Evolutionary conservation across 257 asterid genomes (phyloP).

Genomic region (Jacaranda mimosifolia): DNA sequence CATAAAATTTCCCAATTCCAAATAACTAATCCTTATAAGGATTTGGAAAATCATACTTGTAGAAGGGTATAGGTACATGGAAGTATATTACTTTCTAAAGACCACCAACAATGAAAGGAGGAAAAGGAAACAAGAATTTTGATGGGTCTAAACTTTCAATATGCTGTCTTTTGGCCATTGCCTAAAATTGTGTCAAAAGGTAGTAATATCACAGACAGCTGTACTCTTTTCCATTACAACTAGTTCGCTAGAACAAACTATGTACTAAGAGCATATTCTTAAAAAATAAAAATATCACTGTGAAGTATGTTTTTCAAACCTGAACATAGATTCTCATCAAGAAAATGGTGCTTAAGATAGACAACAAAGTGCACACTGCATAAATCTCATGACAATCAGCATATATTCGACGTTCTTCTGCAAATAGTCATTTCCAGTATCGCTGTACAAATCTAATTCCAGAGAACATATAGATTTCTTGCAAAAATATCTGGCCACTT

Average conservation of each 20-base stretch:
- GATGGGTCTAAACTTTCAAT: not conserved
- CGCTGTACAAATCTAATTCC: not conserved
- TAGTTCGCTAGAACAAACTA: not conserved
- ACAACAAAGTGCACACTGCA: constrained; percentile 24
- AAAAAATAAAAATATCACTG: not conserved
- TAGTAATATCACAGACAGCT: not conserved
- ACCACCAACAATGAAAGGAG: not conserved
- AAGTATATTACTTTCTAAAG: no score
- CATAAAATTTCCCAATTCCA: no score
- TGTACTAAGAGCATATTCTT: not conserved
- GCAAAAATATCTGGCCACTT: not conserved
- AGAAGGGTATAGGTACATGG: no score
- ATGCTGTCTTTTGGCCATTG: not conserved
- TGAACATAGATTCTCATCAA: not conserved
- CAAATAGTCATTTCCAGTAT: constrained; percentile 21
- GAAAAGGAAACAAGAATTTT: not conserved
- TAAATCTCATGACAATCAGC: constrained; percentile 33
- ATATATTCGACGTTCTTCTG: constrained; percentile 32
- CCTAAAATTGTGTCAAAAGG: not conserved
- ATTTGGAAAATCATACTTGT: no score
- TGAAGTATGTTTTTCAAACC: constrained; percentile 6
- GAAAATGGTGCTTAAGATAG: not conserved
- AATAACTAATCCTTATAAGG: no score
- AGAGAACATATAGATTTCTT: not conserved
- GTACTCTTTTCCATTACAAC: no score